Evolutionary conservation across 1,139 yeast species (phyloP).

Genomic region (Geotrichum australiense): DNA sequence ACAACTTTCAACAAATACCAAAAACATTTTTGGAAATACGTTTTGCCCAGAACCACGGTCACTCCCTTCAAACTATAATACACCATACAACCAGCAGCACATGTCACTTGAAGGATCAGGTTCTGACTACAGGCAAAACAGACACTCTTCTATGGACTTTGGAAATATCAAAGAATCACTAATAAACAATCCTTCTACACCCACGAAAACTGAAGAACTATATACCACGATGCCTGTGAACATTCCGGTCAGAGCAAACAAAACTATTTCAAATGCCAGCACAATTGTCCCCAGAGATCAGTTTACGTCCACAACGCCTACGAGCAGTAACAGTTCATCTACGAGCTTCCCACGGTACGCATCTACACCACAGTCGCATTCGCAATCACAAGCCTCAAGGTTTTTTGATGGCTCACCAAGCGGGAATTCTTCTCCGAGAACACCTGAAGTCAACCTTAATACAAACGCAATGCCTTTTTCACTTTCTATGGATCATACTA

Average conservation of each 20-base stretch:
- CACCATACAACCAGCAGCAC: constrained; percentile 5
- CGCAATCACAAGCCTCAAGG: constrained; percentile 21
- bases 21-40: constrained; percentile 4
- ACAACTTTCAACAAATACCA: constrained; percentile 5
- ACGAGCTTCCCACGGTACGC: constrained; percentile 12
- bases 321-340: constrained; percentile 14
- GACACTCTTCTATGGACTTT: constrained; percentile 12
- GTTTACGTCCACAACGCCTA: constrained; percentile 10
- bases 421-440: constrained; percentile 24
- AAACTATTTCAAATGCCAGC: constrained; percentile 23
- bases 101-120: no score
- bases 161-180: constrained; percentile 10
- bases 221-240: constrained; percentile 18
- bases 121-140: neutral
- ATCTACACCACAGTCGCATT: constrained; percentile 22
- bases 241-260: constrained; percentile 19
- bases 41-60: constrained; percentile 7
- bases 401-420: constrained; percentile 27
- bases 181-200: constrained; percentile 15
- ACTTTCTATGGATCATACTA: neutral
- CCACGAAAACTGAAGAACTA: constrained; percentile 12
- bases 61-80: constrained; percentile 2
- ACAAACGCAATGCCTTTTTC: constrained; percentile 12
- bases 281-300: constrained; percentile 20
- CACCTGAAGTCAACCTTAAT: constrained; percentile 23